A percentile compares a stretch with the other conserved stretches of the same genome.
These are phyloP conservation scores for Kockovaella imperatae DNA, from an alignment of 768 basidiomycete genomes.

Conservation along the genomic window DNA sequence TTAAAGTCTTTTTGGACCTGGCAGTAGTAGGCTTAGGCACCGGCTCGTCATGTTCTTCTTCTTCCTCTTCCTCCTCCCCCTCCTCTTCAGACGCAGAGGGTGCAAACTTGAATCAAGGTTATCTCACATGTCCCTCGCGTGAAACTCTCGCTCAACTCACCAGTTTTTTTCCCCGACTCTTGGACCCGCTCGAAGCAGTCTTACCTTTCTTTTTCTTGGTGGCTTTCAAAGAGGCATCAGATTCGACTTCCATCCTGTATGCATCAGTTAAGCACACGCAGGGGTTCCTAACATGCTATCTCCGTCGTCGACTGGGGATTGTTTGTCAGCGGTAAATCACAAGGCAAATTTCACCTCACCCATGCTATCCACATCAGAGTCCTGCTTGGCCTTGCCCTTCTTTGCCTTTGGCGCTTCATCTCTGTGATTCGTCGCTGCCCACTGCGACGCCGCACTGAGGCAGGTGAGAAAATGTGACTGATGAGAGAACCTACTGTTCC, in stretches of 20 bases:
- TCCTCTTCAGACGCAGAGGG: slow-evolving; percentile 32
- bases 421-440: slow-evolving; percentile 16
- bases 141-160: slow-evolving; percentile 10
- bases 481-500: slow-evolving; percentile 26
- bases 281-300: slow-evolving; percentile 48
- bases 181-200: slow-evolving; percentile 19
- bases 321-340: not conserved
- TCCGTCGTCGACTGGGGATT: slow-evolving; percentile 58
- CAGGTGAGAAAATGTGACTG: not conserved
- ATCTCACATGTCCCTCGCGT: not conserved
- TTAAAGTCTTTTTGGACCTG: slow-evolving; percentile 43
- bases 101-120: slow-evolving; percentile 18
- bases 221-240: slow-evolving; percentile 53
- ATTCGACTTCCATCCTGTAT: slow-evolving; percentile 44
- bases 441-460: slow-evolving; percentile 19
- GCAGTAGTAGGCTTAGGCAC: slow-evolving; percentile 16
- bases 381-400: slow-evolving; percentile 21
- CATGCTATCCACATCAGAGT: slow-evolving; percentile 43
- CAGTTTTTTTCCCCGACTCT: slow-evolving; percentile 32
- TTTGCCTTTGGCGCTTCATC: slow-evolving; percentile 8
- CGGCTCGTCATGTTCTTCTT: slow-evolving; percentile 31
- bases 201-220: slow-evolving; percentile 35
- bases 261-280: not conserved
- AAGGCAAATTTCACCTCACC: slow-evolving; percentile 14
- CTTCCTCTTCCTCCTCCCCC: slow-evolving; percentile 36